Conservation (phyloP, 805 yeast genomes). For the Spathaspora sp. region DNA sequence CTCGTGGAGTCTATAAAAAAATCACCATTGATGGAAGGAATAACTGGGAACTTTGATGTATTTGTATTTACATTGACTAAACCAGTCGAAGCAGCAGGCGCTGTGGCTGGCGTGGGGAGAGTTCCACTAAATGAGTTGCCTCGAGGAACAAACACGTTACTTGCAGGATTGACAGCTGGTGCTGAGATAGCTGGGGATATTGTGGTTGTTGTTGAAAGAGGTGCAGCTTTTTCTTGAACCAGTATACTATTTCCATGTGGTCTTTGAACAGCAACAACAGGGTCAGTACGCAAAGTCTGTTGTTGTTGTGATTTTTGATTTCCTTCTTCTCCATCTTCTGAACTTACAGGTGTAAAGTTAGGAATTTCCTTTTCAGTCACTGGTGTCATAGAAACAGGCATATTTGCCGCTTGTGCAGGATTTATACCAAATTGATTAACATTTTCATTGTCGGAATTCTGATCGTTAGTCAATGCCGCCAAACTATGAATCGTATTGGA, state of each 20-base stretch:
- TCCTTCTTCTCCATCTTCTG: conserved; percentile 9
- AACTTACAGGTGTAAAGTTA: conserved; percentile 6
- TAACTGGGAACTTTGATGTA: conserved; percentile 26
- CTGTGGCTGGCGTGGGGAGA: conserved; percentile 3
- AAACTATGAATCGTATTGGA: conserved; percentile 33
- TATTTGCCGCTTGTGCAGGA: conserved; percentile 43
- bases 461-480: conserved; percentile 37
- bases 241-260: conserved; percentile 8
- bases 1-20: conserved; percentile 36
- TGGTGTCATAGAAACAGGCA: conserved; percentile 76
- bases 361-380: conserved; percentile 53
- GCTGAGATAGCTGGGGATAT: not conserved
- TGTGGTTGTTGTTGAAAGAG: not conserved
- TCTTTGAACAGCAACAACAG: conserved; percentile 4
- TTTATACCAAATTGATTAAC: conserved; percentile 69
- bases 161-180: not conserved
- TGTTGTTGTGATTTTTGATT: conserved; percentile 12
- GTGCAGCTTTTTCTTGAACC: conserved; percentile 5
- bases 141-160: conserved; percentile 4
- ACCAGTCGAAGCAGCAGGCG: not conserved
- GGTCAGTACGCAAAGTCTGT: not conserved
- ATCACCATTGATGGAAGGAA: conserved; percentile 34
- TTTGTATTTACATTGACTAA: not conserved
- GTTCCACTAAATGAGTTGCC: conserved; percentile 9
- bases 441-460: conserved; percentile 32